phyloP scores from a whole-genome alignment of 306 rosid genomes.

The Cicer pinnatifidum region DNA sequence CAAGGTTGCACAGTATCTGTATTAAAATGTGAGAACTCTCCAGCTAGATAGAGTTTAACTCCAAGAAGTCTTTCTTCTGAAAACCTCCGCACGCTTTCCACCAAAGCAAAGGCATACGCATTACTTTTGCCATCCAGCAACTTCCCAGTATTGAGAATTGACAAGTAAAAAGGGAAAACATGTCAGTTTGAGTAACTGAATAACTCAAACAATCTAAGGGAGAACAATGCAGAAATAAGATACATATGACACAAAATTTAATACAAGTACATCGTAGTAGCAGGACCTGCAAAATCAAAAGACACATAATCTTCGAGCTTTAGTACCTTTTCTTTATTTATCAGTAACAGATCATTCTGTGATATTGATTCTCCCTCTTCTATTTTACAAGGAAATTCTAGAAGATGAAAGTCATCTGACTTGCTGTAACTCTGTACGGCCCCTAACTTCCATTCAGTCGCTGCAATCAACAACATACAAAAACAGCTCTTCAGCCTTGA shows the following conservation, averaged over 20 bases:
- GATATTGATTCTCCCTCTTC: conserved; percentile 58
- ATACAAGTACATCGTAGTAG: background rate
- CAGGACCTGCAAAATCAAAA: conserved; percentile 10
- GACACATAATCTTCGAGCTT: conserved; percentile 21
- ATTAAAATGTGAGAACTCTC: conserved; percentile 58
- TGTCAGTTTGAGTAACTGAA: conserved; percentile 21
- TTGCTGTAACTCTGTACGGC: conserved; percentile 64
- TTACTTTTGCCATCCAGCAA: conserved; percentile 53
- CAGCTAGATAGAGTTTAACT: conserved; percentile 76
- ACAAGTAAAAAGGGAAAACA: conserved; percentile 8
- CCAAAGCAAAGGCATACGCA: conserved; percentile 84
- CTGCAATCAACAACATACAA: conserved; percentile 48
- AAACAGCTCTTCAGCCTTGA: conserved; percentile 36
- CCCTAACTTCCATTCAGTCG: conserved; percentile 66
- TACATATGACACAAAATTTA: background rate
- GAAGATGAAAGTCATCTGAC: conserved; percentile 74
- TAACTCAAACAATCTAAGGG: conserved; percentile 17
- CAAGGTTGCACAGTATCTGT: conserved; percentile 53
- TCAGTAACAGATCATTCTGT: conserved; percentile 79
- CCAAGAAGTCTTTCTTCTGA: conserved; percentile 54
- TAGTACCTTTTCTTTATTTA: conserved; percentile 75
- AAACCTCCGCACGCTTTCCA: conserved; percentile 61
- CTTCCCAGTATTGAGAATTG: conserved; percentile 51
- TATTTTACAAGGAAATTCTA: conserved; percentile 54
- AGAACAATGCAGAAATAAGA: conserved; percentile 6